Evolutionary conservation across 2,329 filamentous ascomycete species (phyloP).

Genomic region (Bipolaris oryzae): DNA sequence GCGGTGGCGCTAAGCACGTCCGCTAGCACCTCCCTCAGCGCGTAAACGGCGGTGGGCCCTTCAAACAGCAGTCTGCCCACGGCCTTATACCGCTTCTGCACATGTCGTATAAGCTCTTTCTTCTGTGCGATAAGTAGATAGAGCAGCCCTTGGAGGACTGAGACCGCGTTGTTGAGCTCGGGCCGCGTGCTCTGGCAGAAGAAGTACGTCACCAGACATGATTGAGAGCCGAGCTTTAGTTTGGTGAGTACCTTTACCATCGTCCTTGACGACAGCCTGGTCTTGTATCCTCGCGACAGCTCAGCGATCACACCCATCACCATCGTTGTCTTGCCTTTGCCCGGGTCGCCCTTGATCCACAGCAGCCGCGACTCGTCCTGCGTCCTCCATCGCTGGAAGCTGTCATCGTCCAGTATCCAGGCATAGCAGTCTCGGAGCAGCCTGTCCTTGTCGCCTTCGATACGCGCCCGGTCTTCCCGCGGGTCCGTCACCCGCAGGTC

Average conservation of each 20-base stretch:
- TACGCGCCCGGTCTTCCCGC: constrained; percentile 20
- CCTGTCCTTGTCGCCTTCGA: constrained; percentile 21
- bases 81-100: constrained; percentile 39
- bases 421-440: constrained; percentile 21
- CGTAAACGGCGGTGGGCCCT: constrained; percentile 47
- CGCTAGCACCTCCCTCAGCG: constrained; percentile 48
- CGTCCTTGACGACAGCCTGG: no score
- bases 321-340: constrained; percentile 44
- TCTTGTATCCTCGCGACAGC: background rate
- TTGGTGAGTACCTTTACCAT: no score
- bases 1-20: constrained; percentile 49
- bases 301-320: constrained; percentile 24
- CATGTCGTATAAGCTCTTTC: no score
- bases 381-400: constrained; percentile 30
- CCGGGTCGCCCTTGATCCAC: no score
- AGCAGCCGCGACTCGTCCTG: constrained; percentile 28
- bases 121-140: constrained; percentile 51
- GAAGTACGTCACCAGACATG: background rate
- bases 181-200: constrained; percentile 47
- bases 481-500: constrained; percentile 20
- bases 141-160: constrained; percentile 54
- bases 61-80: constrained; percentile 49
- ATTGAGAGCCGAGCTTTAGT: no score
- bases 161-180: constrained; percentile 46
- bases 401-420: constrained; percentile 29